Conservation (phyloP, 805 yeast species). For the Candida suzukii region DNA sequence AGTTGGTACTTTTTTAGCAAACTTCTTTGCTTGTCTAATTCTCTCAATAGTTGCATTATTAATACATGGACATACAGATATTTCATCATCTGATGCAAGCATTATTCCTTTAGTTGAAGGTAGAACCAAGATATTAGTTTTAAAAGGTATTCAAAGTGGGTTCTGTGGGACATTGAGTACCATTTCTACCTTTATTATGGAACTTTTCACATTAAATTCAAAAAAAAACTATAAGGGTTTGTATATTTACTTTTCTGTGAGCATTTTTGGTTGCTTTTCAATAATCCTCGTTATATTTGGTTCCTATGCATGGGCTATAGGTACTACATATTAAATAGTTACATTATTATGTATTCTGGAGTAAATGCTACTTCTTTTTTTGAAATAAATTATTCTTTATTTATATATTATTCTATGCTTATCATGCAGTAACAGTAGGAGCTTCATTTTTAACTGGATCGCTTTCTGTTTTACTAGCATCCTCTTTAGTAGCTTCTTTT, state of each 20-base stretch:
- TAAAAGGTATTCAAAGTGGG: conserved; percentile 20
- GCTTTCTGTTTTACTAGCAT: too few relatives aligned
- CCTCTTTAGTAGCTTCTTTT: too few relatives aligned
- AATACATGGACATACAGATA: conserved; percentile 11
- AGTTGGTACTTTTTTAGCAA: conserved; percentile 39
- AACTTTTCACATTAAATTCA: conserved; percentile 30
- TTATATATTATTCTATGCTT: too few relatives aligned
- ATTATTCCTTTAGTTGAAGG: conserved; percentile 2
- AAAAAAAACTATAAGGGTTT: conserved; percentile 18
- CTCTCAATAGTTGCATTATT: conserved; percentile 15
- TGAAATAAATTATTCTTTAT: too few relatives aligned
- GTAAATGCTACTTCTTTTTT: too few relatives aligned
- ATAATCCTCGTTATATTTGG: conserved; percentile 59
- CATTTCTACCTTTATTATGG: conserved; percentile 71
- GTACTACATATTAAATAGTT: too few relatives aligned
- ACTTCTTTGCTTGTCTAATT: conserved; percentile 16
- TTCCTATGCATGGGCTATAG: conserved; percentile 61
- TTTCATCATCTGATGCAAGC: neutral
- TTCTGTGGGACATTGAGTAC: conserved; percentile 32
- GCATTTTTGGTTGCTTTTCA: conserved; percentile 41
- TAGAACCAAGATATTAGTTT: conserved; percentile 10
- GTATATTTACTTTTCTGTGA: conserved; percentile 43
- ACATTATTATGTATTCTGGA: too few relatives aligned
- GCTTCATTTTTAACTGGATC: too few relatives aligned
- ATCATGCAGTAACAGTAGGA: too few relatives aligned